Base-by-base conservation (phyloP, 202 grass and related monocot genomes). In the Musa balbisiana region DNA sequence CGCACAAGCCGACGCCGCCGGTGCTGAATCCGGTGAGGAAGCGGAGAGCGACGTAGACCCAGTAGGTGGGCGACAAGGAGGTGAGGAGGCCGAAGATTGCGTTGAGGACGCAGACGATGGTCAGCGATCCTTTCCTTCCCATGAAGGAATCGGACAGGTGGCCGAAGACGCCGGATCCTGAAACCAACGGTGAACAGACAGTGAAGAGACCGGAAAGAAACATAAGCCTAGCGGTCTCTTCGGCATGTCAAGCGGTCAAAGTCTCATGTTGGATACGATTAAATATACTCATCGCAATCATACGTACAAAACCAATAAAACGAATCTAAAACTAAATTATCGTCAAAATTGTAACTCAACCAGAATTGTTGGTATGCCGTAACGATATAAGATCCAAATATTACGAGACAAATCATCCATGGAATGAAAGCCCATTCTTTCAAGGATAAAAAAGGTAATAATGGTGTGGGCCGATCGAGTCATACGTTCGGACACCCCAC, bases 11-110 rank as follows among this genome's bases (percentile, higher is more conserved):
- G 1, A 93, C 88, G 55, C 94, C 92, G 51, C 90, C 88, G 5
- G 88, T 84, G 75, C 90, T 97, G 77, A 97, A 93, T 29, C 94
- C 94, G 3, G 90, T 97, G 25, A 93, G 78, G 79, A 93, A 84
- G 54, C 94, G 88, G 1, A 93, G 81, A 23, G 63, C 64, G 1
- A 69, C 68, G 74, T 97, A 97, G 27, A 75, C 49, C 90, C 88
- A 89, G 76, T 91, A 93, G 73, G 69, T 80, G 0, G 94, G 88
- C 0, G 94, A 53, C 0, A 87, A 8, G 16, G 88, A 69, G 0
- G 94, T 97, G 65, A 97, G 86, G 14, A 97, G 80, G 67, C 94
- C 94, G 68, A 93, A 93, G 76, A 77, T 1, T 24, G 79, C 69
- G 81, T 89, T 93, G 22, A 97, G 87, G 53, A 80, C 14, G 81